Percentiles rank a stretch among this genome's conserved stretches.
phyloP scores from a whole-genome alignment of 495 filamentous ascomycete genomes.

The Beverwykella pulmonaria region DNA sequence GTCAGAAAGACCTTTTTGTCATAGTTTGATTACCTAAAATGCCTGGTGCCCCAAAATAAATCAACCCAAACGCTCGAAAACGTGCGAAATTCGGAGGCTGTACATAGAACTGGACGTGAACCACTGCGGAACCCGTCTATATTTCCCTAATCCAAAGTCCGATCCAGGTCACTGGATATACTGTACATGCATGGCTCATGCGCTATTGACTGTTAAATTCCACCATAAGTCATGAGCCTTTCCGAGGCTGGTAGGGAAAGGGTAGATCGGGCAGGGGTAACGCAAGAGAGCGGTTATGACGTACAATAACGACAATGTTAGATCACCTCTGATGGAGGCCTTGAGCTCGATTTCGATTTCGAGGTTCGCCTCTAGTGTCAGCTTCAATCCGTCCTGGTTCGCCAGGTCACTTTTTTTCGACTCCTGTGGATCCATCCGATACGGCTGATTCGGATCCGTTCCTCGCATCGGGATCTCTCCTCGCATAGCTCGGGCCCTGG shows the following conservation, averaged over 20 bases:
- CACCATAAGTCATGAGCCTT: conserved; percentile 28
- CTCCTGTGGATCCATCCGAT: conserved; percentile 36
- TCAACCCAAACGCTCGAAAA: conserved; percentile 1
- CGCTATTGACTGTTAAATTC: conserved; percentile 36
- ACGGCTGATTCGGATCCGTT: conserved; percentile 48
- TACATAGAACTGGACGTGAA: neutral
- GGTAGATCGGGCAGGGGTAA: neutral
- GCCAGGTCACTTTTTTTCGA: conserved; percentile 39
- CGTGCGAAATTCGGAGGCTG: neutral
- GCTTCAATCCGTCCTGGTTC: conserved; percentile 49
- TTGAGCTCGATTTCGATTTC: conserved; percentile 54
- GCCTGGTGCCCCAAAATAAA: neutral
- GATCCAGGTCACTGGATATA: neutral
- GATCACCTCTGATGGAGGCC: conserved; percentile 50
- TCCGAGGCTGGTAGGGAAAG: neutral
- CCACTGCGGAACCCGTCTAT: neutral
- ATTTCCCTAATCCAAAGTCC: neutral
- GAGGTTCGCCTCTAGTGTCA: conserved; percentile 50
- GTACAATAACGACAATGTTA: conserved; percentile 50
- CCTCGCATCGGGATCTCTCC: conserved; percentile 53
- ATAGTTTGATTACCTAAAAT: neutral
- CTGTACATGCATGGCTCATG: conserved; percentile 9
- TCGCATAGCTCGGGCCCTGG: conserved; percentile 49
- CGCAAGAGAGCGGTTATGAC: conserved; percentile 23
- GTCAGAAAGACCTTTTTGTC: neutral